Base-by-base conservation (phyloP, 495 filamentous ascomycete species). In the Xylaria acuta region DNA sequence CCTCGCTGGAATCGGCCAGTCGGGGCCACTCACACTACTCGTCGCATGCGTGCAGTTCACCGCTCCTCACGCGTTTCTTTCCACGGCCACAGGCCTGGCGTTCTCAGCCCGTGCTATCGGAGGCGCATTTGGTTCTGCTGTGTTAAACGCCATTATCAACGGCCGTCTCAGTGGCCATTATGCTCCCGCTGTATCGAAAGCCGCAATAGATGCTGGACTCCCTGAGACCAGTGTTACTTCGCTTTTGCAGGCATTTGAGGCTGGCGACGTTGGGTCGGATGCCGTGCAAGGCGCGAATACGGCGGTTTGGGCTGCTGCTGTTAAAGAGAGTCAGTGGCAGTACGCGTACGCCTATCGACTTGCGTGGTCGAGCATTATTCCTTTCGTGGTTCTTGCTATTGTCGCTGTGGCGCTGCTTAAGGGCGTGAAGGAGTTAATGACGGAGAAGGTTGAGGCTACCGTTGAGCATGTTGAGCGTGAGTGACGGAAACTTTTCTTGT, bases 21-120 rank as follows among this genome's bases (percentile, higher is more conserved):
- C 82, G 12, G 85, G 84, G 1, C 85, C 85, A 1, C 75, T 87
- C 4, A 86, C 84, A 4, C 80, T 88, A n/a, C 78, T 89, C 9
- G 80, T 84, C 3, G 86, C 86, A 5, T 79, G 82, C 63, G 80
- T 89, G 27, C 87, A 88, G 75, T 87, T 88, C 76, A 87, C 85
- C 7, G 81, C 86, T 0, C 86, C 87, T 1, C 87, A 88, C 69
- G 83, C 85, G 9, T 88, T 83, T 73, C 81, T 89, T 30, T 85
- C 83, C 8, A 89, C 86, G 1, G 86, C 87, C 0, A 88, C 87
- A 1, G 87, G 86, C 3, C 81, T 89, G 0, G 85, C 83, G 18
- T 88, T 88, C 79, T 86, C 84, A 8, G 86, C 86, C 12, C 76
- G 86, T 40, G 86, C 86, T 30, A 85, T 89, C 67, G 86, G 86